These are phyloP conservation scores for Phialophora chinensis DNA, from an alignment of 2,329 filamentous ascomycete species.

Conservation along the genomic window DNA sequence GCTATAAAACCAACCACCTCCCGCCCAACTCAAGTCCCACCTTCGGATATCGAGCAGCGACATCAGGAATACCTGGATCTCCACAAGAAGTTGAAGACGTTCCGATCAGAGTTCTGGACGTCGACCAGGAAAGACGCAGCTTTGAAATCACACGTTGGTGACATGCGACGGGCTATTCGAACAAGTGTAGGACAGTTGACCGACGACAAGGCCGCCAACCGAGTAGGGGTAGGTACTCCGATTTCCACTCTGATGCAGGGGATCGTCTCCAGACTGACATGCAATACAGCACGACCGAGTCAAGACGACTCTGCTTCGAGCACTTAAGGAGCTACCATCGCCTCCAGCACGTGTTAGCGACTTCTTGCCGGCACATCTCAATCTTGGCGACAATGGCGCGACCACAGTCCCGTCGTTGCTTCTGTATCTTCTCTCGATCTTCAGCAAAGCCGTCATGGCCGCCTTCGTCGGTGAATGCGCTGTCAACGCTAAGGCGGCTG, in stretches of 20 bases:
- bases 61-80: conserved; percentile 61
- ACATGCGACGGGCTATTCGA: conserved; percentile 73
- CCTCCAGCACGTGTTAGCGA: conserved; percentile 63
- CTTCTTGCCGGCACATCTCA: conserved; percentile 55
- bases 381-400: conserved; percentile 32
- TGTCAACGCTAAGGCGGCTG: conserved; percentile 69
- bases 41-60: conserved; percentile 48
- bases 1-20: not conserved
- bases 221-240: conserved; percentile 55
- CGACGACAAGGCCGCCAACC: conserved; percentile 68
- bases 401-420: conserved; percentile 62
- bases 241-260: conserved; percentile 3
- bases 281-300: conserved; percentile 56
- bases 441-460: conserved; percentile 73
- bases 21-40: not conserved
- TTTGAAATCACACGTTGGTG: conserved; percentile 71
- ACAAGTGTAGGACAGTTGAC: conserved; percentile 77
- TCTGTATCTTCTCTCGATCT: conserved; percentile 77
- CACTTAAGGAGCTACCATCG: conserved; percentile 56
- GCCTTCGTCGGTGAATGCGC: conserved; percentile 73
- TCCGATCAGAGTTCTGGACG: conserved; percentile 60
- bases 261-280: conserved; percentile 2
- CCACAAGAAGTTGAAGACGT: conserved; percentile 70
- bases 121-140: conserved; percentile 62
- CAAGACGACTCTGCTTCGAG: conserved; percentile 59